Evolutionary conservation across 2,329 filamentous ascomycete genomes (phyloP).

Genomic region (Xylariaceae sp.): DNA sequence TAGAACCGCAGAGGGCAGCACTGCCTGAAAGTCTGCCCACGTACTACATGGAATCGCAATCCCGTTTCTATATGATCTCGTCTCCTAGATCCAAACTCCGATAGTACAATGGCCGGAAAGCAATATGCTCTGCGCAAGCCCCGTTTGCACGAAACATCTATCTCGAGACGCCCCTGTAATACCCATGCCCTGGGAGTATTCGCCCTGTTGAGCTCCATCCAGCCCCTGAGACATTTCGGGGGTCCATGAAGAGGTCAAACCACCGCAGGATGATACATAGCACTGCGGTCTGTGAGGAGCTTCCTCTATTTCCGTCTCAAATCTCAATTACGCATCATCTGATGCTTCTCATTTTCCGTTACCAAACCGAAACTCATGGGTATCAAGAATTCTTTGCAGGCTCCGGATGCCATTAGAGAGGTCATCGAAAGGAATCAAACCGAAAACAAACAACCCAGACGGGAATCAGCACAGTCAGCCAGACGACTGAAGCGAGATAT

Average conservation of each 20-base stretch:
- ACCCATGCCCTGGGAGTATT: conserved; percentile 2
- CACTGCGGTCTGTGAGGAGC: neutral
- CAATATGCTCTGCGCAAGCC: conserved; percentile 3
- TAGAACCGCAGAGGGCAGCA: neutral
- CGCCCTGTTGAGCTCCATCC: conserved; percentile 1
- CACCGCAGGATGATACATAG: neutral
- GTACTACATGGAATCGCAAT: neutral
- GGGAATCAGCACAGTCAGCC: conserved; percentile 7
- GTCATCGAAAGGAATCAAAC: conserved; percentile 3
- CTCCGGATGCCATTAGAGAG: conserved; percentile 10
- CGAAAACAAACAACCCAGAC: conserved; percentile 2
- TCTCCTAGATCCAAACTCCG: conserved; percentile 9
- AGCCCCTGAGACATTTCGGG: neutral
- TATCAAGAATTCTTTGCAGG: conserved; percentile 18
- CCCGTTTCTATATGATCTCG: neutral
- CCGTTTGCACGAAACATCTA: conserved; percentile 6
- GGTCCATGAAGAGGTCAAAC: neutral
- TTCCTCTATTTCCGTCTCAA: neutral
- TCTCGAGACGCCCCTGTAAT: conserved; percentile 9
- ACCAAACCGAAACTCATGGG: conserved; percentile 16
- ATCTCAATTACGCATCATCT: conserved; percentile 4
- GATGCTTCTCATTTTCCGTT: conserved; percentile 5
- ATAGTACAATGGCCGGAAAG: conserved; percentile 1
- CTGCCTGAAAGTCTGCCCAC: neutral
- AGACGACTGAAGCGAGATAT: no score